Conservation (phyloP, 2,329 filamentous ascomycete species). For the Cladosporium sp. region DNA sequence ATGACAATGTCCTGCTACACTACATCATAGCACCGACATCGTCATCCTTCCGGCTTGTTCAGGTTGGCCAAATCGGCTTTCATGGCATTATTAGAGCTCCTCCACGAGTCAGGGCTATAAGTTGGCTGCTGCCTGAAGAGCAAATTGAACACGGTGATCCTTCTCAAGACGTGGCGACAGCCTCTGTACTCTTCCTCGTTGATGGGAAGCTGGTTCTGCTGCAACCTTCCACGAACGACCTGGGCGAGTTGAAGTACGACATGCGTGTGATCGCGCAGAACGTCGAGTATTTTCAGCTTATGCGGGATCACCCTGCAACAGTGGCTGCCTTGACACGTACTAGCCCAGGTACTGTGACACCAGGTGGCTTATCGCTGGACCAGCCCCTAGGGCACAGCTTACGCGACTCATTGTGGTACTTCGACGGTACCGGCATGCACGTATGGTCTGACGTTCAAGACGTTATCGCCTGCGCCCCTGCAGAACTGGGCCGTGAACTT, state of each 20-base stretch:
- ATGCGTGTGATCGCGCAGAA: slow-evolving; percentile 96
- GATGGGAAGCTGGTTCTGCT: slow-evolving; percentile 93
- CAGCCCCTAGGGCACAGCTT: slow-evolving; percentile 49
- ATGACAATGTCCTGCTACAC: slow-evolving; percentile 93
- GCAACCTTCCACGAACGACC: slow-evolving; percentile 77
- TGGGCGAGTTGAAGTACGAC: slow-evolving; percentile 88
- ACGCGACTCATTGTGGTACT: slow-evolving; percentile 88
- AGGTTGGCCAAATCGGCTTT: slow-evolving; percentile 97
- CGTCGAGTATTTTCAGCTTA: slow-evolving; percentile 90
- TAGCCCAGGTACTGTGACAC: slow-evolving; percentile 17
- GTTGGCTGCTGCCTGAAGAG: slow-evolving; percentile 90
- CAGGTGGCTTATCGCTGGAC: slow-evolving; percentile 18
- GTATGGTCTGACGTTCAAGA: slow-evolving; percentile 87
- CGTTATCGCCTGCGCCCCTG: slow-evolving; percentile 67
- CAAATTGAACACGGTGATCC: slow-evolving; percentile 90
- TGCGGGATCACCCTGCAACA: slow-evolving; percentile 67
- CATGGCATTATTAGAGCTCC: slow-evolving; percentile 94
- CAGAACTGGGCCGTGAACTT: slow-evolving; percentile 64
- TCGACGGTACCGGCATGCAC: slow-evolving; percentile 80
- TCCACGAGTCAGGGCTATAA: slow-evolving; percentile 84
- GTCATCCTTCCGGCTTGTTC: slow-evolving; percentile 71
- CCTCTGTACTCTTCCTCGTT: slow-evolving; percentile 92
- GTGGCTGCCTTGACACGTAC: slow-evolving; percentile 18
- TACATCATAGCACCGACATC: slow-evolving; percentile 76
- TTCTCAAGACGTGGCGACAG: slow-evolving; percentile 88